Evolutionary conservation across 2,329 filamentous ascomycete species (phyloP), one percentile per base, ranked within the genome.

Genomic region (Alternaria gansuensis): DNA sequence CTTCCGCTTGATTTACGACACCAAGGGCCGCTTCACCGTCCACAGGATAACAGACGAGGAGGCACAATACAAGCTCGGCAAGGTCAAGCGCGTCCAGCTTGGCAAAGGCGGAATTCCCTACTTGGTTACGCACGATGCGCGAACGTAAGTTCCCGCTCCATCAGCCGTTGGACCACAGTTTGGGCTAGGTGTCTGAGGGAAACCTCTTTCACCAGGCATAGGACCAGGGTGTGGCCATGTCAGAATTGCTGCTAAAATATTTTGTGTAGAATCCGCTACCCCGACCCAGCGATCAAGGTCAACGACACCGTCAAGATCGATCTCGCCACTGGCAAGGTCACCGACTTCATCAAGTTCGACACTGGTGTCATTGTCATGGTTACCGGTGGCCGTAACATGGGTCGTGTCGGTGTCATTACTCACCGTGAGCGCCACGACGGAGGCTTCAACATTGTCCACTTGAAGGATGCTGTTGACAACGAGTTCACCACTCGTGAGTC

Each of bases 81-180:
- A 98, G 89, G 95, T 99, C 87, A 97, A 97, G 92, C 91, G 94
- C 79, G 95, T 99, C 68, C 95, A 99, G 88, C 89, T 99, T 78
- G 95, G 95, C 87, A 94, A 93, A 85, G 96, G 95, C 85, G 95
- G 93, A 87, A 96, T 99, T 90, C 95, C 95, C 96, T 99, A 97
- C 93, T 97, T 98, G 93, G 95, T 99, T 92, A 99, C 95, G 93
- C 95, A 99, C 92, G 95, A 99, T 95, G 95, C 95, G 86, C 91
- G 95, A 93, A 99, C 95, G 94, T 99, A 87, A 97, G 94, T 98
- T 90, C 90, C 87, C 85, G 91, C 90, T 97, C 93, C 95, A 93
- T 97, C 94, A 97, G 94, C 90, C 94, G 94, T 97, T 97, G 94
- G 55, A 92, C 94, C 73, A 74, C 62, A 75, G 75, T 75, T 75